A percentile compares a stretch with the other conserved stretches of the same genome.
Conservation (phyloP, 805 yeast species). For the Ascoidea asiatica region DNA sequence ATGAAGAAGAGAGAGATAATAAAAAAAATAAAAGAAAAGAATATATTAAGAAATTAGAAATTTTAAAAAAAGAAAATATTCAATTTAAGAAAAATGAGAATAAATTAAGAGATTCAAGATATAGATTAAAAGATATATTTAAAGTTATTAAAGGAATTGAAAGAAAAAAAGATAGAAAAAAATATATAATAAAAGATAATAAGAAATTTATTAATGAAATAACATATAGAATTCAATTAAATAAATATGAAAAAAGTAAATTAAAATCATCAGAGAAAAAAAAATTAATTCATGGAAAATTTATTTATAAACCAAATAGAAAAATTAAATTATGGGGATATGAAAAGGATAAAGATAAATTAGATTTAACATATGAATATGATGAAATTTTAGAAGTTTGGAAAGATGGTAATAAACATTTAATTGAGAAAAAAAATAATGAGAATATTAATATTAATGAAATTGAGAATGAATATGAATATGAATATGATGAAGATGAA, state of each 20-base stretch:
- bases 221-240: slow-evolving; percentile 51
- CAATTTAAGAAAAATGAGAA: slow-evolving; percentile 22
- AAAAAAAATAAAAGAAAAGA: slow-evolving; percentile 21
- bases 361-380: slow-evolving; percentile 53
- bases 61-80: slow-evolving; percentile 11
- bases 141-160: slow-evolving; percentile 27
- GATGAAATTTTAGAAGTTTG: slow-evolving; percentile 42
- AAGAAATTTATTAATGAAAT: slow-evolving; percentile 20
- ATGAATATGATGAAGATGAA: slow-evolving; percentile 19
- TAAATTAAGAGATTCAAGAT: slow-evolving; percentile 24
- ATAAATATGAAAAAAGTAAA: slow-evolving; percentile 41
- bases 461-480: slow-evolving; percentile 33
- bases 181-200: slow-evolving; percentile 10
- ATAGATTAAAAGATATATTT: slow-evolving; percentile 21
- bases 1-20: slow-evolving; percentile 26
- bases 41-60: slow-evolving; percentile 12
- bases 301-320: slow-evolving; percentile 1
- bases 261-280: slow-evolving; percentile 26
- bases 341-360: slow-evolving; percentile 47
- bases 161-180: slow-evolving; percentile 21
- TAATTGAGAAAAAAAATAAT: slow-evolving; percentile 39
- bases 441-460: slow-evolving; percentile 25
- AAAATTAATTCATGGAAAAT: background rate
- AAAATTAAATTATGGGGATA: slow-evolving; percentile 89
- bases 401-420: slow-evolving; percentile 70